Evolutionary conservation across 2,329 filamentous ascomycete genomes (phyloP), one percentile per base, ranked within the genome.

Genomic region (Aspergillus thermomutatus): DNA sequence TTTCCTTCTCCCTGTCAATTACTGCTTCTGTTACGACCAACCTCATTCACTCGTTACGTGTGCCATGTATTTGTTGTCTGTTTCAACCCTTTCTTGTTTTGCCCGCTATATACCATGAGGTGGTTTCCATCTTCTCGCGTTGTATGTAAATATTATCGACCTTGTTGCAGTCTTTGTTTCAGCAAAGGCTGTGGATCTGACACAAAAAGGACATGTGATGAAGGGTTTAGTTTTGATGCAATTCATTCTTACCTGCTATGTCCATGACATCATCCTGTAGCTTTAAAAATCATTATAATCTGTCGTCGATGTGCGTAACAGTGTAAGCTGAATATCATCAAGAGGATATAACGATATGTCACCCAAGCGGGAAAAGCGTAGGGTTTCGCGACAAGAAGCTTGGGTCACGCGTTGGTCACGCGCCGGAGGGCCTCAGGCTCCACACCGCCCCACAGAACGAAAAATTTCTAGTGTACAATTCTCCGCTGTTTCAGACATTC

Each of bases 41-140:
- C 28, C 28, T 37, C 19, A 43, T 23, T 47, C 31, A 9, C 25
- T 27, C 56, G 53, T 54, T 47, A 31, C 27, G 52, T 55, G 19
- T 41, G 49, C 62, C 21, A 46, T 57, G 49, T 28, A 41, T 28
- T 23, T 52, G 41, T 48, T 19, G 14, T 50, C 17, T 53, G 17
- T 43, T 55, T 27, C 26, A 26, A 49, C 56, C 48, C 27, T 47
- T 55, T 50, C 46, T 50, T 48, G 52, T 56, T 60, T 50, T 28
- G 46, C 49, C 54, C 25, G 64, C 59, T 64, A 63, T 65, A 67
- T 67, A 67, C 65, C 65, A 66, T 53, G 52, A 61, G 58, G 56
- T 53, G 52, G 56, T 52, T 37, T 53, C 47, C 49, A 50, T 57
- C 49, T 50, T 43, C 54, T 53, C 47, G 53, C 40, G 37, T 48